Evolutionary conservation across 768 basidiomycete species (phyloP).

Genomic region (Kwoniella mangroviensis): DNA sequence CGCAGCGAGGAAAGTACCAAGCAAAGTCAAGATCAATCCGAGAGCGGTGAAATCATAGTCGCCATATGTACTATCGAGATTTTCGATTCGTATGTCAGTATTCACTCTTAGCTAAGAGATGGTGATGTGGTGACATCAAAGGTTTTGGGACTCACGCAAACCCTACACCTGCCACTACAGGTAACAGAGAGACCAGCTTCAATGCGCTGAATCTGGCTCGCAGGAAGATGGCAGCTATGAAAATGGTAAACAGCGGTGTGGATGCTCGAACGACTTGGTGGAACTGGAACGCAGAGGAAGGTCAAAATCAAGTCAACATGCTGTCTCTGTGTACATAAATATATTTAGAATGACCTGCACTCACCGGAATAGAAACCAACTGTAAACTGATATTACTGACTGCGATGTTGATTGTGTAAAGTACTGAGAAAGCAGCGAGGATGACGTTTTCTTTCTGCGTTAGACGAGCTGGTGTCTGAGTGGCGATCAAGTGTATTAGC

Average conservation of each 20-base stretch:
- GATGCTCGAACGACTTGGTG: conserved; percentile 95
- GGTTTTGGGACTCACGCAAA: conserved; percentile 68
- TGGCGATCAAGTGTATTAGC: not conserved
- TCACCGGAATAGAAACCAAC: conserved; percentile 84
- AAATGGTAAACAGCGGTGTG: conserved; percentile 88
- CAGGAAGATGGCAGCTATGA: conserved; percentile 73
- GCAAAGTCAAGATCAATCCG: conserved; percentile 83
- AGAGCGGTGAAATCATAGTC: conserved; percentile 88
- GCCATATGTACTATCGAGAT: conserved; percentile 75
- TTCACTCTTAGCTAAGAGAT: no score
- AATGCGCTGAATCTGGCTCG: conserved; percentile 65
- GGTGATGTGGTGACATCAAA: not conserved
- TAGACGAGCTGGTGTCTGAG: conserved; percentile 64
- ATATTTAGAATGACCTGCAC: conserved; percentile 52
- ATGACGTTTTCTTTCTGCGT: conserved; percentile 65
- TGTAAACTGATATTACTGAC: conserved; percentile 89
- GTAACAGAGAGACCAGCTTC: conserved; percentile 75
- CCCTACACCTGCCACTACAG: conserved; percentile 86
- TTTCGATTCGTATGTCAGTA: not conserved
- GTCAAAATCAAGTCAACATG: no score
- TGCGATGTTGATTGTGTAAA: conserved; percentile 93
- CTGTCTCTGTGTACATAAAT: no score
- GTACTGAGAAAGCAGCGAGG: conserved; percentile 77
- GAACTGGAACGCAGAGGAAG: conserved; percentile 65
- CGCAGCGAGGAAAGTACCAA: conserved; percentile 89